Evolutionary conservation across 192 early-diverging fungal genomes (phyloP).

Genomic region (Coemansia nantahalensis): DNA sequence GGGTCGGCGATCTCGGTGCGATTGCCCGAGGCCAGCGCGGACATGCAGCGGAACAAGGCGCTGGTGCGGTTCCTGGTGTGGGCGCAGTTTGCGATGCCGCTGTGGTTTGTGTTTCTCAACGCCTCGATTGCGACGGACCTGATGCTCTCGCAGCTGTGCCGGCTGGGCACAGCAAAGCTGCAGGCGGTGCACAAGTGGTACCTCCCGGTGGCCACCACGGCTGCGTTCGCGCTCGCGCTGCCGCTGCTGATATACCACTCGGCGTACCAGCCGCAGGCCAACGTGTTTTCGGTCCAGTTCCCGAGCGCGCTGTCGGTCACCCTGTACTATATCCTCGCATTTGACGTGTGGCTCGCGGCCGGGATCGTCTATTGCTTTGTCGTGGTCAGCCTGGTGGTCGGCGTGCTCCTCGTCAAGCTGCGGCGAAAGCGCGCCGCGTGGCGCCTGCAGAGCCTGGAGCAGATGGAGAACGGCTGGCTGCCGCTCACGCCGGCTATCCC

Average conservation of each 20-base stretch:
- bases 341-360: slow-evolving; percentile 49
- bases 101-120: slow-evolving; percentile 53
- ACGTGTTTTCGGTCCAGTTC: slow-evolving; percentile 50
- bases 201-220: slow-evolving; percentile 27
- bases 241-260: slow-evolving; percentile 48
- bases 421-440: slow-evolving; percentile 32
- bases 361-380: slow-evolving; percentile 50
- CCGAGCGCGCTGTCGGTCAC: slow-evolving; percentile 47
- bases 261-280: slow-evolving; percentile 33
- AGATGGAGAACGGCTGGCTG: background rate
- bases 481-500: background rate
- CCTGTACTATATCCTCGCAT: slow-evolving; percentile 48
- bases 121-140: slow-evolving; percentile 46
- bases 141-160: slow-evolving; percentile 38
- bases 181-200: slow-evolving; percentile 45
- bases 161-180: slow-evolving; percentile 17
- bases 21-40: slow-evolving; percentile 24
- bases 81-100: slow-evolving; percentile 52
- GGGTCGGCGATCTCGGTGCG: slow-evolving; percentile 44
- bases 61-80: slow-evolving; percentile 45
- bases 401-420: slow-evolving; percentile 29
- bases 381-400: slow-evolving; percentile 36
- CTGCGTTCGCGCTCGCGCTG: slow-evolving; percentile 36
- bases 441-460: slow-evolving; percentile 15
- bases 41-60: slow-evolving; percentile 37